Conservation (phyloP, 2,329 filamentous ascomycete species). For the Fusarium ambrosium region DNA sequence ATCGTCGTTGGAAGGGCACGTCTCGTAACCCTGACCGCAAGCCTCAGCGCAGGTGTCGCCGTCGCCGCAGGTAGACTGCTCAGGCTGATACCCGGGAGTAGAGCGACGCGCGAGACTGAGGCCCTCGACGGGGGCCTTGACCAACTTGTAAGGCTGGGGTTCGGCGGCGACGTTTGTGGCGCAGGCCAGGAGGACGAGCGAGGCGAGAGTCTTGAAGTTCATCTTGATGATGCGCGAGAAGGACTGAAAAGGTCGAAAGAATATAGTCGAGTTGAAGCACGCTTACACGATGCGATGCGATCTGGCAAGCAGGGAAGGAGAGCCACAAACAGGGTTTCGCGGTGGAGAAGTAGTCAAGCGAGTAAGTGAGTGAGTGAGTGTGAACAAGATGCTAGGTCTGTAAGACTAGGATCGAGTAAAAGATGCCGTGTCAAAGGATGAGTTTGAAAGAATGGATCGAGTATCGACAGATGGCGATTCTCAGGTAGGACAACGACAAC, state of each 20-base stretch:
- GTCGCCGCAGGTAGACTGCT: conserved; percentile 61
- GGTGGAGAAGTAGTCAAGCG: conserved; percentile 35
- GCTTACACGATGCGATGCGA: conserved; percentile 29
- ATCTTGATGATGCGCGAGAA: conserved; percentile 45
- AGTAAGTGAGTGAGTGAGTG: conserved; percentile 18
- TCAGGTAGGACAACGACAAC: conserved; percentile 15
- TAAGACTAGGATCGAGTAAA: conserved; percentile 27
- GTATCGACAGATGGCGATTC: conserved; percentile 43
- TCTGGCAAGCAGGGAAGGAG: conserved; percentile 37
- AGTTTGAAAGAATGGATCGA: conserved; percentile 45
- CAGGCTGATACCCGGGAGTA: conserved; percentile 63
- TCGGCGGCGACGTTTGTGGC: conserved; percentile 50
- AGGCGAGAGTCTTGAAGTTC: conserved; percentile 52
- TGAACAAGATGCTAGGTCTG: conserved; percentile 18
- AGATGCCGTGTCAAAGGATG: conserved; percentile 14
- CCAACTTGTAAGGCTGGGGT: conserved; percentile 54
- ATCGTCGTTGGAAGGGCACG: conserved; percentile 64
- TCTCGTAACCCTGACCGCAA: conserved; percentile 64
- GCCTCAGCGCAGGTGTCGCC: conserved; percentile 68
- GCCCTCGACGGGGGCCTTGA: conserved; percentile 53
- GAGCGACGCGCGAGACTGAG: conserved; percentile 61
- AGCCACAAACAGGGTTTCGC: conserved; percentile 40
- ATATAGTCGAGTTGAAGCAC: conserved; percentile 16
- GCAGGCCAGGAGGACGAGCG: conserved; percentile 53
- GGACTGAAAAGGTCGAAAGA: conserved; percentile 13